Conservation (phyloP, 2,329 filamentous ascomycete species). For the Fusarium sp. region DNA sequence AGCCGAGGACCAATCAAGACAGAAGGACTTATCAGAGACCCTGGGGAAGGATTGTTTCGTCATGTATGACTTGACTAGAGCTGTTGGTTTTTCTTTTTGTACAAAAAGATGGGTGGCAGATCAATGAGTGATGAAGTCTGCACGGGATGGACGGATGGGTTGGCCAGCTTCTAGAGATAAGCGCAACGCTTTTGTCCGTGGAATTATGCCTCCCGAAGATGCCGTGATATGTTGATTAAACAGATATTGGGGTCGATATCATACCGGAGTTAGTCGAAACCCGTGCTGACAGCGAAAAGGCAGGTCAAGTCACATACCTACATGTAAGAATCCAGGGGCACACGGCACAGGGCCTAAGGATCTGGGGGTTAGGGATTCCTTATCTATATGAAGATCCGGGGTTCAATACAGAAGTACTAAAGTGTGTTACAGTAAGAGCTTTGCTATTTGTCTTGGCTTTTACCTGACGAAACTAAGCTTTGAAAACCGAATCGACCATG, state of each 20-base stretch:
- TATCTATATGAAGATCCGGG: conserved; percentile 41
- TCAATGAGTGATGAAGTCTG: background rate
- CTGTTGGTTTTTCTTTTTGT: conserved; percentile 31
- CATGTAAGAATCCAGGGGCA: conserved; percentile 32
- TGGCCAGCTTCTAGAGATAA: conserved; percentile 16
- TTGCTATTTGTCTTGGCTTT: conserved; percentile 42
- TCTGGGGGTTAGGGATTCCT: conserved; percentile 36
- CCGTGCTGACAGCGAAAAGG: background rate
- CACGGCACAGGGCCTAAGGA: conserved; percentile 24
- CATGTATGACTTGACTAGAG: conserved; percentile 23
- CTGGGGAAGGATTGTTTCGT: conserved; percentile 26
- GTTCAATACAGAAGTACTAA: background rate
- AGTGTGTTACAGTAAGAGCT: background rate
- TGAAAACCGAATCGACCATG: conserved; percentile 5
- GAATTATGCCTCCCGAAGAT: conserved; percentile 1
- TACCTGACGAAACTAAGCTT: conserved; percentile 27
- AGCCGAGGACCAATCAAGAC: conserved; percentile 43
- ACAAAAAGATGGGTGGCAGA: background rate
- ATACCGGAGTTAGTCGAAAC: background rate
- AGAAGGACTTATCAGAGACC: conserved; percentile 48
- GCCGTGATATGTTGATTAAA: background rate
- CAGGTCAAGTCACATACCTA: background rate
- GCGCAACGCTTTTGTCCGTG: conserved; percentile 1
- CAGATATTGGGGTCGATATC: background rate
- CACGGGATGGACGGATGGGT: background rate